Base-by-base conservation (phyloP, 1,139 yeast species). In the Candida buenavistaensis region DNA sequence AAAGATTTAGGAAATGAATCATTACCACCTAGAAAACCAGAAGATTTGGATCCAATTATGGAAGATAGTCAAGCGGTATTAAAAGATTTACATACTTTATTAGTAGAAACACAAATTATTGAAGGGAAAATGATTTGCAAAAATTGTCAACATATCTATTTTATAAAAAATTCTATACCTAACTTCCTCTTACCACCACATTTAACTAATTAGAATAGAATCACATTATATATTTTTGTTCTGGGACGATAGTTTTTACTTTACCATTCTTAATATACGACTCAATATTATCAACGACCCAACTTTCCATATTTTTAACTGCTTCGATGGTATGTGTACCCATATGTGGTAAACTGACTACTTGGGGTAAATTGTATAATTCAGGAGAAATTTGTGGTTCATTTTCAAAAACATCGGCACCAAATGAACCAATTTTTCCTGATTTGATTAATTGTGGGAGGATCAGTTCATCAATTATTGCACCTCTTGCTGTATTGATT, bases 101-200 rank as follows among this genome's bases (percentile, higher is more conserved):
- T 94, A 42, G 63, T 92, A 34, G 96, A 90, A 43, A 90, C 97
- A 1, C 89, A 82, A 45, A 86, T 92, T 39, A 59, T 72, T 13
- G 92, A 89, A 49, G 99, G 98, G 3, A 79, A 81, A 51, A 89
- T 92, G 97, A 68, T 71, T 12, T 92, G 99, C 58, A 72, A 77
- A 19, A 83, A 82, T 61, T 92, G 99, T 58, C 81, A 78, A 2
- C 97, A 92, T 57, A 70, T 85, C 11, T 94, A 90, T 62, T 79
- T 83, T 63, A 86, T 92, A 63, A 90, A 90, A 63, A 90, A 89
- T 68, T 80, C 92, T 39, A 89, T 92, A 50, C 97, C 99, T 32
- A 92, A 92, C 69, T 86, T 92, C 61, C 68, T 92, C 42, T 74
- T 92, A 35, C 97, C 98, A 29, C 97, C 98, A 13, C 97, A 92